phyloP scores from a whole-genome alignment of 441 rosid species.

The Jatropha podagrica region DNA sequence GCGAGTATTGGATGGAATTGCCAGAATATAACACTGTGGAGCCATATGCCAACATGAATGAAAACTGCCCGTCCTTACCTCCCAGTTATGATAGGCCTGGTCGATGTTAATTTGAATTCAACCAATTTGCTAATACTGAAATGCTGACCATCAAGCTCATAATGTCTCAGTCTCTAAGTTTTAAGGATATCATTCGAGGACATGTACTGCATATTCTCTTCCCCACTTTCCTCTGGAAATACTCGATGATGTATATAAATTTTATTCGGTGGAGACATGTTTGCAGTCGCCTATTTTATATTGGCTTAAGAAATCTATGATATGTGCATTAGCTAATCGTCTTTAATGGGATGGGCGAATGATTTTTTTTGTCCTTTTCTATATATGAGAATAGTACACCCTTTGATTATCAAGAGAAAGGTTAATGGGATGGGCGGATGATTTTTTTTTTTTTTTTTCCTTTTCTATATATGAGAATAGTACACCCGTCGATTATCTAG shows the following conservation, averaged over 20 bases:
- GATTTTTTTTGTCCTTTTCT: too few species aligned
- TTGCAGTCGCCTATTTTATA: background rate
- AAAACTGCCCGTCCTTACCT: conserved; percentile 92
- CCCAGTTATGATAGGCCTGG: conserved; percentile 74
- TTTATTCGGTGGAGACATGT: background rate
- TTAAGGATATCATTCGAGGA: conserved; percentile 6
- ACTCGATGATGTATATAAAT: conserved; percentile 14
- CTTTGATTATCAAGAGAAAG: too few species aligned
- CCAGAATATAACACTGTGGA: conserved; percentile 72
- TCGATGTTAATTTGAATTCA: conserved; percentile 42
- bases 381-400: too few species aligned
- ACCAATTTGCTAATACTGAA: conserved; percentile 12
- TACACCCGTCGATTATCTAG: too few species aligned
- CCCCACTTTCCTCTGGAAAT: background rate
- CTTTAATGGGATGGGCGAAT: too few species aligned
- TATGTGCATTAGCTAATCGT: too few species aligned
- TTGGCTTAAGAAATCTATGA: background rate
- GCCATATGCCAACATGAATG: conserved; percentile 85
- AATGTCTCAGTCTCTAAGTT: conserved; percentile 2
- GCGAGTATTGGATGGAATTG: conserved; percentile 84
- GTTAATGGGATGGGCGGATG: too few species aligned
- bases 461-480: too few species aligned
- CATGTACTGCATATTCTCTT: background rate
- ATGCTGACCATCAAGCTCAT: conserved; percentile 12
- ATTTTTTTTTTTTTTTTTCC: too few species aligned